phyloP scores from a whole-genome alignment of 2,329 filamentous ascomycete genomes.

The Colletotrichum sp. region DNA sequence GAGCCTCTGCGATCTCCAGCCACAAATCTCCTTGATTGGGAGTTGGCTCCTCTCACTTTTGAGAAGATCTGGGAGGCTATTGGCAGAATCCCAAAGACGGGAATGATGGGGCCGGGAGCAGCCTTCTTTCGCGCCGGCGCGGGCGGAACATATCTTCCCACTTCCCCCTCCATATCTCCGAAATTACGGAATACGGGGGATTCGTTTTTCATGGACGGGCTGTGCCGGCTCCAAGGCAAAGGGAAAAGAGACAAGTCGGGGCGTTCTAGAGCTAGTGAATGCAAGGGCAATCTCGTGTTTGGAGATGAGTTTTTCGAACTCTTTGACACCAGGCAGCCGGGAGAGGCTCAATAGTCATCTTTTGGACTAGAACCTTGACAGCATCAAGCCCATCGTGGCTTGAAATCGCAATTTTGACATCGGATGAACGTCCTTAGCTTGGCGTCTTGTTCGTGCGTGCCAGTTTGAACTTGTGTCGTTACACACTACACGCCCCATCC shows the following conservation, averaged over 20 bases:
- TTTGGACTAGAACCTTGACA: neutral
- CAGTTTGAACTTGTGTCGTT: neutral
- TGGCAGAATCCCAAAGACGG: neutral
- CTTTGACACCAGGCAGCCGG: neutral
- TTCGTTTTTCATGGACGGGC: neutral
- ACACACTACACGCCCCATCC: neutral
- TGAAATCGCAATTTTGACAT: slow-evolving; percentile 7
- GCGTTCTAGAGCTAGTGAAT: neutral
- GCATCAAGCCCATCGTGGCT: neutral
- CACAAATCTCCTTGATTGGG: neutral
- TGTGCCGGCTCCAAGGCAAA: neutral
- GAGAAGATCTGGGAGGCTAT: neutral
- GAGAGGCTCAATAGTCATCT: slow-evolving; percentile 3
- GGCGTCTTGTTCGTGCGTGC: neutral
- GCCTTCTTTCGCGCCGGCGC: neutral
- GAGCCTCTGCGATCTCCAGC: neutral
- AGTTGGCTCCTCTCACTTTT: neutral
- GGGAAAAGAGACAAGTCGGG: neutral
- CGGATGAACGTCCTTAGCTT: neutral
- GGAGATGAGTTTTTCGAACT: neutral
- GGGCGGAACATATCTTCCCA: neutral
- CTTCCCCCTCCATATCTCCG: neutral
- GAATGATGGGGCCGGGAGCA: neutral
- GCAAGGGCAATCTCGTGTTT: neutral
- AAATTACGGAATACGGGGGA: neutral